Evolutionary conservation across 208 protist species (phyloP).

Genomic region (Borovskyia barvae): DNA sequence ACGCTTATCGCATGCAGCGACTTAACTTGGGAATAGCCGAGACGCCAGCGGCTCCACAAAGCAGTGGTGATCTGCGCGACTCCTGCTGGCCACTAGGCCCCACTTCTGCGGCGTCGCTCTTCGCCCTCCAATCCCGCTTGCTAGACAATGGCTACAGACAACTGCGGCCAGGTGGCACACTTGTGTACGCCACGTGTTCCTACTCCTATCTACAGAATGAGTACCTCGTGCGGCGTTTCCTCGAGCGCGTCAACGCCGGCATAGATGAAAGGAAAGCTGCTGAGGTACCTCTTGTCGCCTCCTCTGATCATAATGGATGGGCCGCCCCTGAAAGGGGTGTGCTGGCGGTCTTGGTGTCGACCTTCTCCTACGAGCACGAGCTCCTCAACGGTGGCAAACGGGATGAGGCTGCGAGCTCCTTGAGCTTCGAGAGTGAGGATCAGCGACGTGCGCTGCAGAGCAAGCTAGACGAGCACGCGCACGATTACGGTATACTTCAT

Average conservation of each 20-base stretch:
- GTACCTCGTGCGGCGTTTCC: constrained; percentile 69
- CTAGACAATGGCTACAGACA: constrained; percentile 72
- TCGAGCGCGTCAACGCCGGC: constrained; percentile 29
- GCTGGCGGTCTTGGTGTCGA: constrained; percentile 12
- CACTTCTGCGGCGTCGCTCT: constrained; percentile 14
- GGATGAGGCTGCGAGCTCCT: constrained; percentile 5
- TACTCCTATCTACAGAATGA: constrained; percentile 91
- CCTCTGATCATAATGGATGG: too few relatives aligned
- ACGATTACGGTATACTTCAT: constrained; percentile 29
- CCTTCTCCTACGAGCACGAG: constrained; percentile 31
- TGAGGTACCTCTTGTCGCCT: too few relatives aligned
- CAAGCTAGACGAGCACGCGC: constrained; percentile 16
- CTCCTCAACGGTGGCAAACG: background rate
- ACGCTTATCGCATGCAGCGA: constrained; percentile 63
- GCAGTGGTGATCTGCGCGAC: too few relatives aligned
- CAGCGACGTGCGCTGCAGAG: constrained; percentile 11
- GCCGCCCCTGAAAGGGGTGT: too few relatives aligned
- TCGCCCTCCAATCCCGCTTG: constrained; percentile 63
- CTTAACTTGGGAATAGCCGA: constrained; percentile 18
- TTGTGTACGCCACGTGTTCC: constrained; percentile 95
- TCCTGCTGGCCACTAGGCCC: background rate
- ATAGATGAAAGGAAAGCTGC: background rate
- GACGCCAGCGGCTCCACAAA: background rate
- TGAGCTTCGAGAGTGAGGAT: constrained; percentile 6
- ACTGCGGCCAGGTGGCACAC: constrained; percentile 69